Base-by-base conservation (phyloP, 805 yeast genomes). In the Metschnikowia reukaufii region DNA sequence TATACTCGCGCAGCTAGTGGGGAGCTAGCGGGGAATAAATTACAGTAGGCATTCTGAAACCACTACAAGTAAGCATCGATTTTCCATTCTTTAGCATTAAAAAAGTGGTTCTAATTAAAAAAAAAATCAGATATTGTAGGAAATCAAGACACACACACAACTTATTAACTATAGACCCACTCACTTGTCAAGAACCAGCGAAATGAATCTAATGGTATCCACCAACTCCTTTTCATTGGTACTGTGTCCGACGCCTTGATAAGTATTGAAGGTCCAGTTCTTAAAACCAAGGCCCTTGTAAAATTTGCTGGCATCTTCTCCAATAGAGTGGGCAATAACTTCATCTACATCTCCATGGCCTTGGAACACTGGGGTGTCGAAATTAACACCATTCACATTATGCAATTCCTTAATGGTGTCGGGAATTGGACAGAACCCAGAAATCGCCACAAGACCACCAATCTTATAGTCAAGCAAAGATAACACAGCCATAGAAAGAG, bases 271-370 rank as follows among this genome's bases (percentile, higher is more conserved):
- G 23, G 45, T 39, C 48, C 61, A 58, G 42, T 67, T 58, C 17
- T 47, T 50, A 47, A 65, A 71, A 0, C 85, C 88, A 33, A 81
- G 60, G 2, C 66, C 57, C 51, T 73, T 63, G 63, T 78, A 79
- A 31, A 77, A 72, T 5, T 78, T 76, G 12, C 64, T 55, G 1
- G 82, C 67, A 23, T 58, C 45, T 35, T 67, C 60, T 2, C 79
- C 83, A 19, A 53, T 63, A 6, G 64, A 53, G 34, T 64, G 66
- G 7, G 64, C 58, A 9, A 92, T 78, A 3, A 91, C 71, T 0
- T 85, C 86, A 62, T 92, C 98, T 2, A 61, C 65, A 4, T 82
- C 81, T 27, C 99, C 98, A 64, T 92, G 97, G 6, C 94, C 96
- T 56, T 88, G 87, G 69, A 90, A 88, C 6, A 88, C 70, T 0